Percentiles rank a stretch among this genome's conserved stretches.
These are phyloP conservation scores for Diaporthe australafricana DNA, from an alignment of 2,329 filamentous ascomycete species.

Conservation along the genomic window DNA sequence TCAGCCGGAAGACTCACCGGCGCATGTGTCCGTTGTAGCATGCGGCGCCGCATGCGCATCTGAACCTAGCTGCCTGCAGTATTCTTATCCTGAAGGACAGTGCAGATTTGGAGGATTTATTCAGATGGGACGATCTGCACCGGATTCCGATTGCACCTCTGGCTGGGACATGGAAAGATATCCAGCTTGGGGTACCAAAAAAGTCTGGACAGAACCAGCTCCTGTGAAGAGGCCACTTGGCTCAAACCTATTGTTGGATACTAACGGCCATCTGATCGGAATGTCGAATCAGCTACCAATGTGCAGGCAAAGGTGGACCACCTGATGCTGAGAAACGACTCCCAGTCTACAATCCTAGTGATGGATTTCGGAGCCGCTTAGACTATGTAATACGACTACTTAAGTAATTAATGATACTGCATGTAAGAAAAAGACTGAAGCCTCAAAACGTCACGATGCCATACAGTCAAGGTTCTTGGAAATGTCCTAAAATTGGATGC, in stretches of 20 bases:
- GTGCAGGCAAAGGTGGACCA: too few relatives aligned
- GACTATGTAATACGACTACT: too few relatives aligned
- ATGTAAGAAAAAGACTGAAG: too few relatives aligned
- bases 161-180: not conserved
- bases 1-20: not conserved
- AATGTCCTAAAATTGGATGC: too few relatives aligned
- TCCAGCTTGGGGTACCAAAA: not conserved
- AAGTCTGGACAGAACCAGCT: not conserved
- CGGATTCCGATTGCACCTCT: not conserved
- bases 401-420: too few relatives aligned
- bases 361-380: too few relatives aligned
- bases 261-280: too few relatives aligned
- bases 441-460: too few relatives aligned
- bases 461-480: too few relatives aligned
- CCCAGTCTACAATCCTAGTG: too few relatives aligned
- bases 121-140: not conserved
- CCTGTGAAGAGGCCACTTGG: conserved; percentile 4
- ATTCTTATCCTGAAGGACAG: not conserved
- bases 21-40: not conserved
- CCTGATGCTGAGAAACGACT: too few relatives aligned
- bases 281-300: too few relatives aligned
- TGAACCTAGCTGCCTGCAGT: not conserved
- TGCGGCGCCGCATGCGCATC: not conserved
- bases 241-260: not conserved
- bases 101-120: not conserved